Conservation (phyloP, 2,329 filamentous ascomycete species). For the Xenoacremonium recifei region DNA sequence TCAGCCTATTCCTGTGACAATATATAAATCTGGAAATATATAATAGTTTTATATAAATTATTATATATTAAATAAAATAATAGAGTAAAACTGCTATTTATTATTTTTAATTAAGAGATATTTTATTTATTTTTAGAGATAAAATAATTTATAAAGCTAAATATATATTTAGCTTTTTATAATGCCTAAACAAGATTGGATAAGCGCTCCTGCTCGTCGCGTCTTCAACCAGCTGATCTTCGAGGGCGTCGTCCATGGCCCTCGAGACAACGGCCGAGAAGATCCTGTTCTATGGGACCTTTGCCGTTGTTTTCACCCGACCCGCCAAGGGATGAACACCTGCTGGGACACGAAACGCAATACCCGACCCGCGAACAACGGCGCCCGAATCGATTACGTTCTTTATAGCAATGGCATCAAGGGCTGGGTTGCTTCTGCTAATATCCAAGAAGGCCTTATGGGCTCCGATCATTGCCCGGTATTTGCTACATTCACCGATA, state of each 20-base stretch:
- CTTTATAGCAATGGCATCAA: constrained; percentile 78
- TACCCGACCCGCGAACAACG: constrained; percentile 91
- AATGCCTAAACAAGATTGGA: too few relatives aligned
- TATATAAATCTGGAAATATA: too few relatives aligned
- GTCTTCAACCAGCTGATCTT: constrained; percentile 85
- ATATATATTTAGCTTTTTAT: too few relatives aligned
- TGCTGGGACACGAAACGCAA: constrained; percentile 97
- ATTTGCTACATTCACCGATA: constrained; percentile 70
- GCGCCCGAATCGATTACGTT: constrained; percentile 90
- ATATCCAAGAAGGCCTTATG: constrained; percentile 92
- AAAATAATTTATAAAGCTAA: too few relatives aligned
- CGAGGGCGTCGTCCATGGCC: constrained; percentile 65
- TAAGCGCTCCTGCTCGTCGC: constrained; percentile 68
- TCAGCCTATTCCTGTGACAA: too few relatives aligned
- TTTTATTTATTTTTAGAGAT: too few relatives aligned
- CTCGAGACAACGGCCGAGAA: constrained; percentile 68
- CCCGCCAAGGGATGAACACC: constrained; percentile 88
- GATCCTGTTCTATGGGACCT: constrained; percentile 77
- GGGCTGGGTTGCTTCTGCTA: constrained; percentile 73
- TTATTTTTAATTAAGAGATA: too few relatives aligned
- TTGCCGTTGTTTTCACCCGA: constrained; percentile 76
- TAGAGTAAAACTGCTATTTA: too few relatives aligned
- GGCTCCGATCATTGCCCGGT: constrained; percentile 97
- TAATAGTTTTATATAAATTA: too few relatives aligned
- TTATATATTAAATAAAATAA: too few relatives aligned